Evolutionary conservation across 176 grass and related monocot genomes (phyloP).

Genomic region (Eremochloa ophiuroides): DNA sequence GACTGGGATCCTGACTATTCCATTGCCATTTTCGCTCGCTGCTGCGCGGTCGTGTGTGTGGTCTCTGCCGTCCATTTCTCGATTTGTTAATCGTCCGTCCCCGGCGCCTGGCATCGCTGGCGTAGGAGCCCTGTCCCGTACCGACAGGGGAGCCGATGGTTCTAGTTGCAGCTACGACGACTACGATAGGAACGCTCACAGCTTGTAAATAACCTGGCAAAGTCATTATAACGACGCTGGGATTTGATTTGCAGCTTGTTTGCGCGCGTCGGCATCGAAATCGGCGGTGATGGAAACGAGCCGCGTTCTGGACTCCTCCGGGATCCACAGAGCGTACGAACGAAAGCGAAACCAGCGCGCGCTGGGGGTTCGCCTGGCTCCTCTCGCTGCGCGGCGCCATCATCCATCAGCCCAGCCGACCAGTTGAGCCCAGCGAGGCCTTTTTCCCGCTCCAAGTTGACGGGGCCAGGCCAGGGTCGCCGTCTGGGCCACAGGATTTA

Average conservation of each 20-base stretch:
- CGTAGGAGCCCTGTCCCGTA: not conserved
- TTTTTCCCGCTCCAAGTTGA: too few relatives aligned
- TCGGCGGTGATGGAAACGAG: not conserved
- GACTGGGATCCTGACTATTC: not conserved
- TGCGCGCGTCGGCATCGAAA: not conserved
- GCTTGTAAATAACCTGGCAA: not conserved
- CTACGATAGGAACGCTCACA: not conserved
- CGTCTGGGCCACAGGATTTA: constrained; percentile 8
- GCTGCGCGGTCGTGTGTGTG: not conserved
- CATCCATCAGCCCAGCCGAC: not conserved
- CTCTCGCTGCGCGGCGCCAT: too few relatives aligned
- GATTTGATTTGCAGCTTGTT: constrained; percentile 1
- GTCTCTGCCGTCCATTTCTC: not conserved
- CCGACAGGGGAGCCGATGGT: not conserved
- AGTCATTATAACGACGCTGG: not conserved
- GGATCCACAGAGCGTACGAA: constrained; percentile 1
- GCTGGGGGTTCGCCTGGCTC: too few relatives aligned
- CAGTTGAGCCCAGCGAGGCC: not conserved
- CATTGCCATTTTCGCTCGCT: not conserved
- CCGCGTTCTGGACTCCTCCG: constrained; percentile 7
- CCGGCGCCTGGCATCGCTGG: not conserved
- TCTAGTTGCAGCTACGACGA: not conserved
- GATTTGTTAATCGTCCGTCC: not conserved
- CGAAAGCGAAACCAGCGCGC: constrained; percentile 33
- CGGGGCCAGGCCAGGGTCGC: not conserved